Evolutionary conservation across 164 flowering plant species (phyloP).

Genomic region (Vitis amurensis): DNA sequence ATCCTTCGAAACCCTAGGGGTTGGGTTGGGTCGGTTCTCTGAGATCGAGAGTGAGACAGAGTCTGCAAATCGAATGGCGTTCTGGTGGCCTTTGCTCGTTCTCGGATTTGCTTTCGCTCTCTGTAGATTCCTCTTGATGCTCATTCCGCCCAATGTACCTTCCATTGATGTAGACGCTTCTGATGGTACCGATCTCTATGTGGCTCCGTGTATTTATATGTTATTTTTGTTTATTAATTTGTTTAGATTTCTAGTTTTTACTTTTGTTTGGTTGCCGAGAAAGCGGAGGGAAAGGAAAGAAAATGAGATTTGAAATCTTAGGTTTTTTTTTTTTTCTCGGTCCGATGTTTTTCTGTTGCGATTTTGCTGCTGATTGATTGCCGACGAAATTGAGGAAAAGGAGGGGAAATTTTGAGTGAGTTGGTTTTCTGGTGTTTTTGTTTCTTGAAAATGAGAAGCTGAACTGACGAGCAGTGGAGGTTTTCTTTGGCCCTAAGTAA

Average conservation of each 20-base stretch:
- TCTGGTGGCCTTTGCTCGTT: slow-evolving; percentile 90
- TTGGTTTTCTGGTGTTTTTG: too few relatives aligned
- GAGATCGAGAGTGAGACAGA: neutral
- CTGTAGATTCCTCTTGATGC: slow-evolving; percentile 83
- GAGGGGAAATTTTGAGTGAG: too few relatives aligned
- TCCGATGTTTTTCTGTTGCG: too few relatives aligned
- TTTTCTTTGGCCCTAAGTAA: too few relatives aligned
- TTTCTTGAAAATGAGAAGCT: too few relatives aligned
- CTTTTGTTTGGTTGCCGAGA: neutral
- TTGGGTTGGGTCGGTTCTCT: neutral
- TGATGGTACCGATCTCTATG: slow-evolving; percentile 53
- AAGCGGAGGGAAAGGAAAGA: too few relatives aligned
- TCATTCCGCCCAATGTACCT: slow-evolving; percentile 96
- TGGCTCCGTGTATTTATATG: slow-evolving; percentile 7
- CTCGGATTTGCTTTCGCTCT: slow-evolving; percentile 72
- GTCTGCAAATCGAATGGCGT: slow-evolving; percentile 53
- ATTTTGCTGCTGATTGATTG: too few relatives aligned
- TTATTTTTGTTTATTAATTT: neutral
- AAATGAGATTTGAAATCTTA: too few relatives aligned
- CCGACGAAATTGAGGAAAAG: too few relatives aligned
- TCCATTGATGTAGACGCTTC: slow-evolving; percentile 94
- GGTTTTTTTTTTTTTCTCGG: too few relatives aligned
- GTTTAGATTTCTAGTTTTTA: neutral
- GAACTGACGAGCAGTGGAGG: too few relatives aligned
- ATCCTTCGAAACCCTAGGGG: slow-evolving; percentile 9